Evolutionary conservation across 805 yeast species (phyloP), one percentile per base, ranked within the genome.

Genomic region (Wickerhamiella qilinensis): DNA sequence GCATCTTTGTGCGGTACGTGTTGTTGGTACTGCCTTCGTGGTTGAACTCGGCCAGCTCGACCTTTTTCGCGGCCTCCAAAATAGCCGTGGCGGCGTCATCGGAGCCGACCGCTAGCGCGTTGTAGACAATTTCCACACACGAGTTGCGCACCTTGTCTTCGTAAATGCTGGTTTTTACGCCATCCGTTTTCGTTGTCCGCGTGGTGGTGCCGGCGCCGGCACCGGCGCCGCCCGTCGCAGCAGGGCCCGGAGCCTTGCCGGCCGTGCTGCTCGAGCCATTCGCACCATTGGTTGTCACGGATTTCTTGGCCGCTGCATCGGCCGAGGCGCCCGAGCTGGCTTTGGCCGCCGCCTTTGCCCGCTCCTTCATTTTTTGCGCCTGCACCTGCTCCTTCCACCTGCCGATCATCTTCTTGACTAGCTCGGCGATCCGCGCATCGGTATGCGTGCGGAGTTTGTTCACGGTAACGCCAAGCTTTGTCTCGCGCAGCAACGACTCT

Each of bases 401-500:
- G 48, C 74, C 71, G 50, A 91, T 85, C 63, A 86, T 81, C 48
- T 73, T 74, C 56, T 81, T 82, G 28, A 88, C 97, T 30, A 80
- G 60, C 2, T 67, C 59, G 11, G 77, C 65, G 34, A 91, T 69
- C 19, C 52, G 52, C 25, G 53, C 58, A 48, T 85, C 93, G 18
- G 69, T 44, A 57, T 80, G 82, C 7, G 81, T 61, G 46, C 94
- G 73, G 51, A 80, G 73, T 58, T 83, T 85, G 62, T 91, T 91
- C 31, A 91, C 96, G 7, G 86, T 88, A 15, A 91, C 88, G 46
- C 98, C 98, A n/a, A 91, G 88, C 57, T 84, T 85, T 7, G 98
- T 91, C 52, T 88, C 93, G 51, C 96, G 71, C 37, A 88, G 65
- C 27, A 88, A 64, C 54, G 75, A 72, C 54, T 88, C 97, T 1